These are phyloP conservation scores for Aspergillus sp. DNA, from an alignment of 2,329 filamentous ascomycete species.

Conservation along the genomic window DNA sequence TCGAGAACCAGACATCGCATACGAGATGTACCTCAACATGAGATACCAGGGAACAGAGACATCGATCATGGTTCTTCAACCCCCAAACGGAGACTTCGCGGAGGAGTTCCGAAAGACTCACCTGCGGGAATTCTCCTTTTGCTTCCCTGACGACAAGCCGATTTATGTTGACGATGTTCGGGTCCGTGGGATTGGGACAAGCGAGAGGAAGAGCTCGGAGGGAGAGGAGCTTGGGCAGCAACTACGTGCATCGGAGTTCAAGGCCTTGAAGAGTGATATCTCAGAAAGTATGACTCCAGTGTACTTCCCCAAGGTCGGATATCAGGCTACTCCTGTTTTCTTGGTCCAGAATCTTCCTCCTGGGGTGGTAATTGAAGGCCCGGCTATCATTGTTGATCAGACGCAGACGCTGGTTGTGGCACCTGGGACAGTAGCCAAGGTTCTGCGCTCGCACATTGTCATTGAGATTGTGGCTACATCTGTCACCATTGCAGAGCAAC, in stretches of 20 bases:
- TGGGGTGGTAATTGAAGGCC: conserved; percentile 52
- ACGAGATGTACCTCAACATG: conserved; percentile 49
- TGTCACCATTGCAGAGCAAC: conserved; percentile 16
- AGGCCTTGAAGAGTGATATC: conserved; percentile 25
- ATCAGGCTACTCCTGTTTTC: conserved; percentile 37
- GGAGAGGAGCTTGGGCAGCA: conserved; percentile 64
- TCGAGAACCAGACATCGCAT: conserved; percentile 24
- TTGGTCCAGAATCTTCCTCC: conserved; percentile 25
- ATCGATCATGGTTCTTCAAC: conserved; percentile 55
- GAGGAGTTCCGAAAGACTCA: conserved; percentile 83
- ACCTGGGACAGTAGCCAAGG: conserved; percentile 70
- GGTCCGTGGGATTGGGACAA: conserved; percentile 76
- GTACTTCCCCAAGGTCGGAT: conserved; percentile 46
- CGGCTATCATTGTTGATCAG: conserved; percentile 74
- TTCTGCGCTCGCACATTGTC: conserved; percentile 86
- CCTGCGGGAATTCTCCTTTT: conserved; percentile 89
- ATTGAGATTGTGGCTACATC: conserved; percentile 70
- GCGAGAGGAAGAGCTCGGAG: conserved; percentile 60
- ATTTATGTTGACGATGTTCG: conserved; percentile 89
- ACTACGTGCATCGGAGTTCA: conserved; percentile 41
- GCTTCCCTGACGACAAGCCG: conserved; percentile 65
- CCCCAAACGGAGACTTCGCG: conserved; percentile 74
- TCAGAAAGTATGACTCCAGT: conserved; percentile 42
- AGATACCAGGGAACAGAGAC: conserved; percentile 54
- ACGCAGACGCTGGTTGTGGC: conserved; percentile 86